Base-by-base conservation (phyloP, 192 early-diverging fungal species). In the Cetraspora pellucida region DNA sequence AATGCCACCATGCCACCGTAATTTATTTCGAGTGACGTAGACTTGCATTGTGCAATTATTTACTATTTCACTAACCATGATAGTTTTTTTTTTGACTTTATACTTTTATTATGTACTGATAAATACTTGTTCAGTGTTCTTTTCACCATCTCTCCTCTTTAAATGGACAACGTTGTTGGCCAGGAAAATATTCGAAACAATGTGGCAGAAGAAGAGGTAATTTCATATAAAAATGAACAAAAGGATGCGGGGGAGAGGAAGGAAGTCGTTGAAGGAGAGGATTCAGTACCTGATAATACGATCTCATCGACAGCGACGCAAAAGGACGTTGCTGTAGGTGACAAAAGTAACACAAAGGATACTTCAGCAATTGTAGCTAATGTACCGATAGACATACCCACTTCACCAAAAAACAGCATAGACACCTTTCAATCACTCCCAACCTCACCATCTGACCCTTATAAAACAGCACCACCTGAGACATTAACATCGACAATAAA, bases 131-230 rank as follows among this genome's bases (percentile, higher is more conserved):
- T 37, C 28, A 44, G 28, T n/a, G 30, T 37, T 65, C n/a, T n/a
- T 65, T 65, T 65, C 63, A 43, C n/a, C n/a, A 31, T 65, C 63
- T 43, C 37, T 44, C 63, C 37, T 31, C 68, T 28, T 7, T 70
- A 70, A 70, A 70, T 70, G 68, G 68, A 70, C 68, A 70, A 70
- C 68, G 47, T 17, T 2, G 68, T 70, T 70, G 68, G 46, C 68
- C 68, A 70, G 23, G 1, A 50, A 45, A 23, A 70, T 50, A 49
- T 11, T 43, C 23, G 47, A 70, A 70, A 50, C 13, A 52, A 50
- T 52, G 68, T 46, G 46, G 27, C 46, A 49, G 68, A 70, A 46
- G 47, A 70, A 50, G 46, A 70, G 47, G 27, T 49, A 70, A 30
- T 30, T 45, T n/a, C 19, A 70, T 13, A 45, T 27, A 21, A 50